A percentile compares a stretch with the other conserved stretches of the same genome.
phyloP scores from a whole-genome alignment of 1,139 yeast species.

The Wickerhamiella pararugosa region DNA sequence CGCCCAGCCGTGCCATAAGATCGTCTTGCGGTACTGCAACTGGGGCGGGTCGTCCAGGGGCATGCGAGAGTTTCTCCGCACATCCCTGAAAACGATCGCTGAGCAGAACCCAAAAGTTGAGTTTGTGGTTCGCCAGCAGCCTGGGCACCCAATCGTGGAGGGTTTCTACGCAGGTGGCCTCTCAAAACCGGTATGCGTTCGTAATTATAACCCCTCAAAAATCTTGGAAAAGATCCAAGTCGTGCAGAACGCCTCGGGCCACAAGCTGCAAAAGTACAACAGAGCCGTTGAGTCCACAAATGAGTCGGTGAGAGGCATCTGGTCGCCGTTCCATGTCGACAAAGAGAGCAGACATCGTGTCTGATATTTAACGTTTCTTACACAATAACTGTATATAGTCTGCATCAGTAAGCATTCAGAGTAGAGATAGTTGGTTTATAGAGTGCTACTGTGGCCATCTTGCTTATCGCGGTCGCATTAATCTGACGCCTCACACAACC shows the following conservation, averaged over 20 bases:
- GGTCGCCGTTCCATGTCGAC: constrained; percentile 89
- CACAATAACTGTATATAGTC: too few species aligned
- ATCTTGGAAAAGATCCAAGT: constrained; percentile 40
- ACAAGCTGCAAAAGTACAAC: constrained; percentile 43
- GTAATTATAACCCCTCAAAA: constrained; percentile 39
- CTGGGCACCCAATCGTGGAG: constrained; percentile 70
- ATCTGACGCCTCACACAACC: too few species aligned
- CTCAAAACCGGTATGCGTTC: constrained; percentile 43
- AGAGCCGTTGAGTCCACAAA: constrained; percentile 69
- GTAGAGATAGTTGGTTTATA: too few species aligned
- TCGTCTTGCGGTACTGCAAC: constrained; percentile 69
- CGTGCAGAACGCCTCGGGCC: constrained; percentile 45
- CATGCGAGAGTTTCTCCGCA: constrained; percentile 50
- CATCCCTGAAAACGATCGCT: constrained; percentile 45
- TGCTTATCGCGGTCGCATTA: too few species aligned
- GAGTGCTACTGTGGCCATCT: too few species aligned
- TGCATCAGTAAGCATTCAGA: too few species aligned
- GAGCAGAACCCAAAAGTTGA: constrained; percentile 46
- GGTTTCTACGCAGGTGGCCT: constrained; percentile 45
- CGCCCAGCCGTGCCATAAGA: constrained; percentile 56
- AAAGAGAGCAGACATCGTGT: constrained; percentile 55
- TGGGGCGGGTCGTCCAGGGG: constrained; percentile 94
- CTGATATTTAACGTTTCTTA: constrained; percentile 20
- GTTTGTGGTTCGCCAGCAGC: constrained; percentile 50
- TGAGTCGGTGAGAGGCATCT: constrained; percentile 82